Base-by-base conservation (phyloP, 2,329 filamentous ascomycete genomes). In the Beauveria brongniartii region DNA sequence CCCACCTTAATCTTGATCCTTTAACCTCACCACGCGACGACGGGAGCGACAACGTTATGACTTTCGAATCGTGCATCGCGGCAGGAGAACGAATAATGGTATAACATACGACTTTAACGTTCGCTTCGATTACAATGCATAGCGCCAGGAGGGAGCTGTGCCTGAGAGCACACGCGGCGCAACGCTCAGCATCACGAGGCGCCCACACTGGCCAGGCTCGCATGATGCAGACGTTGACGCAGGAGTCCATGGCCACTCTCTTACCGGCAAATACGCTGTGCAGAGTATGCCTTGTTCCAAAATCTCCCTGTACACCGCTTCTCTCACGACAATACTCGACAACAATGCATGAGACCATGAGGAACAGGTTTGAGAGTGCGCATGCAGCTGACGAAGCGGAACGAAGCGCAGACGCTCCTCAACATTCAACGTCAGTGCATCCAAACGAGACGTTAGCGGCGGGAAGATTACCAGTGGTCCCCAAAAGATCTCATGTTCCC, bases 1-100 rank as follows among this genome's bases (percentile, higher is more conserved):
- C 57, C 57, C 57, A 60, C 57, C 57, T 54, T 54, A 60, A 54
- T 40, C 41, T 60, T 14, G 16, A 14, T 10, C 43, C 14, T 40
- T 2, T 9, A 60, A 46, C 50, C 41, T 59, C 10, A 30, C 5
- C 7, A 9, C 20, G 12, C 50, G 22, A 59, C 47, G 14, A 59
- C 57, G 9, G 30, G 20, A 16, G 37, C 22, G 16, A 53, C 18
- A 30, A 20, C 24, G 22, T 41, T 50, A 16, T 48, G 2, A 37
- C 24, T 34, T 44, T 26, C 8, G 12, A 10, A 28, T 26, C 18
- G 5, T 10, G n/a, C 14, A 53, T 18, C 16, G 54, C 54, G 57
- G 24, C 41, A 30, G 14, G 3, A 8, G 28, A 24, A 9, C 50
- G 50, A 48, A 48, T 30, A 47, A 10, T n/a, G 43, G n/a, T 18